Evolutionary conservation across 2,329 filamentous ascomycete genomes (phyloP).

Genomic region (Leptosphaerulina australis): DNA sequence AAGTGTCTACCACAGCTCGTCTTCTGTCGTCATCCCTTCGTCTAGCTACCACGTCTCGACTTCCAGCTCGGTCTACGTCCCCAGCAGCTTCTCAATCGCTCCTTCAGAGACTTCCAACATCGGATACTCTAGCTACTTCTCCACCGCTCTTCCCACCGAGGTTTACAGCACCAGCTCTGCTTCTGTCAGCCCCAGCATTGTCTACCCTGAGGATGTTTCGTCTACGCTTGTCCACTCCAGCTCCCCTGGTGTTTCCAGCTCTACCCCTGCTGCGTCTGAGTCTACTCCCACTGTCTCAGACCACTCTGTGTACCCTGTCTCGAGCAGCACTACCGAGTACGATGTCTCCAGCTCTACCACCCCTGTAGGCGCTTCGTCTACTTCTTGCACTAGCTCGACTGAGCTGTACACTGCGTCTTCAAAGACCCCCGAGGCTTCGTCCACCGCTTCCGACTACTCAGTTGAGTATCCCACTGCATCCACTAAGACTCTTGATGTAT

Average conservation of each 20-base stretch:
- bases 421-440: conserved; percentile 19
- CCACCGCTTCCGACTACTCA: conserved; percentile 3
- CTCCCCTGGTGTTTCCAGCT: conserved; percentile 1
- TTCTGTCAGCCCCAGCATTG: conserved; percentile 13
- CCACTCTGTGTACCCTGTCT: conserved; percentile 6
- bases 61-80: conserved; percentile 4
- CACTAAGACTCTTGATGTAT: conserved; percentile 9
- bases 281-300: neutral
- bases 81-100: conserved; percentile 1
- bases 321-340: conserved; percentile 9
- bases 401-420: conserved; percentile 14
- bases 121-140: conserved; percentile 15
- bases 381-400: conserved; percentile 15
- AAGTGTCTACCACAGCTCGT: too few relatives aligned
- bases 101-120: conserved; percentile 9
- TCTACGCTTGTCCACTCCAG: conserved; percentile 6
- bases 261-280: neutral
- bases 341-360: conserved; percentile 3
- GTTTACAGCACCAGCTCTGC: conserved; percentile 8
- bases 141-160: conserved; percentile 7
- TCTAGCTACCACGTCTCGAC: neutral
- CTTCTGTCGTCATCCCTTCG: neutral
- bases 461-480: conserved; percentile 4
- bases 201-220: conserved; percentile 17
- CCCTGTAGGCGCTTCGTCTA: conserved; percentile 10